These are phyloP conservation scores for Imleria badia DNA, from an alignment of 768 basidiomycete species.

Conservation along the genomic window DNA sequence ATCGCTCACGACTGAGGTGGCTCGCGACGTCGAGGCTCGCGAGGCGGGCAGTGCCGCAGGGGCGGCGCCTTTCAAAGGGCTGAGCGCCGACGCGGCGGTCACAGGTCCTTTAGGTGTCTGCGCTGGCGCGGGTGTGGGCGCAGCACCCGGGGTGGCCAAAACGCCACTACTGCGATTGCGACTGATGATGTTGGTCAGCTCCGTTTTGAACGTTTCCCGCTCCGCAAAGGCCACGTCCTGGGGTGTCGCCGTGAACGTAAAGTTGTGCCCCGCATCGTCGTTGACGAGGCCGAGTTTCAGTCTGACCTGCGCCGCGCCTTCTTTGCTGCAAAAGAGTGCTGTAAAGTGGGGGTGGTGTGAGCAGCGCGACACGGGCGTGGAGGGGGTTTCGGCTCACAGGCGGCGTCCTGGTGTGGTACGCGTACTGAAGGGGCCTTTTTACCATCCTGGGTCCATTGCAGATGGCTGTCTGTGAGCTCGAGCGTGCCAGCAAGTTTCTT, in stretches of 20 bases:
- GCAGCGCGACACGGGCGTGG: constrained; percentile 4
- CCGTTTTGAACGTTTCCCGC: constrained; percentile 80
- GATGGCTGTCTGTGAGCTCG: constrained; percentile 67
- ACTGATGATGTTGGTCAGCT: constrained; percentile 74
- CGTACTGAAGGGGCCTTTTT: constrained; percentile 62
- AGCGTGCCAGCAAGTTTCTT: constrained; percentile 79
- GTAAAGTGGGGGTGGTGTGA: constrained; percentile 11
- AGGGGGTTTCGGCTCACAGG: constrained; percentile 48
- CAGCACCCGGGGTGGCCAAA: constrained; percentile 15
- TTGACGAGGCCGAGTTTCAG: constrained; percentile 70
- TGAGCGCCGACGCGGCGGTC: constrained; percentile 8
- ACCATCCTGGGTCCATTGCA: constrained; percentile 81
- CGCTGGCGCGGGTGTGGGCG: constrained; percentile 22
- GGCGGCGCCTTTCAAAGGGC: constrained; percentile 30
- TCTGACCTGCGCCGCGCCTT: constrained; percentile 74
- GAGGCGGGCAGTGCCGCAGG: constrained; percentile 34
- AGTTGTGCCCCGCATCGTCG: constrained; percentile 77
- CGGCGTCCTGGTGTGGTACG: constrained; percentile 57
- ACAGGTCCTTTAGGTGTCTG: constrained; percentile 27
- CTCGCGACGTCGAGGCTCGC: constrained; percentile 56
- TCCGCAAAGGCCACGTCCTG: constrained; percentile 63
- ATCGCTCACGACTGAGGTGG: constrained; percentile 60
- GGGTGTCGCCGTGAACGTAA: constrained; percentile 68
- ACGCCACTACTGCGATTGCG: constrained; percentile 54
- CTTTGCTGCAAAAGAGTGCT: constrained; percentile 88